Evolutionary conservation across 345 rosid species (phyloP).

Genomic region (Gossypium herbaceum): DNA sequence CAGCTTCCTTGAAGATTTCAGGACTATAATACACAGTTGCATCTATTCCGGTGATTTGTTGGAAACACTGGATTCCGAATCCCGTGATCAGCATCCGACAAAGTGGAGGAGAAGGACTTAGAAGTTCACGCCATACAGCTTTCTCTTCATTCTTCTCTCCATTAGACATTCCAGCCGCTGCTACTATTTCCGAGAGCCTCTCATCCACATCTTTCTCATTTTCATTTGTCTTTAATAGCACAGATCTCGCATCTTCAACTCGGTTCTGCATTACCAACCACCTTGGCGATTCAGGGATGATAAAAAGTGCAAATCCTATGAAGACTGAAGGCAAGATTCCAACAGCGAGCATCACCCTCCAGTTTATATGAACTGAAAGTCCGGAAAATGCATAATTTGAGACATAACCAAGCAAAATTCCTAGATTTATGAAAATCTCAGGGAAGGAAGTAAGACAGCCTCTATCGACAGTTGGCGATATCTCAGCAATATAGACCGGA

Average conservation of each 20-base stretch:
- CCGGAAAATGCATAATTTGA: conserved; percentile 80
- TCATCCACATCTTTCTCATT: conserved; percentile 67
- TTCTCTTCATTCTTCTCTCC: conserved; percentile 41
- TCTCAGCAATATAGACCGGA: conserved; percentile 86
- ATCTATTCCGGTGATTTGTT: conserved; percentile 64
- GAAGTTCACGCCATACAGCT: conserved; percentile 71
- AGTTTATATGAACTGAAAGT: conserved; percentile 58
- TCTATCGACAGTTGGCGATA: conserved; percentile 61
- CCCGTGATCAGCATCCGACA: conserved; percentile 67
- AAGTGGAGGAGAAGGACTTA: conserved; percentile 65
- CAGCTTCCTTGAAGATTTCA: conserved; percentile 48
- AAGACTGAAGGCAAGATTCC: conserved; percentile 78
- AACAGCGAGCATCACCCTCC: conserved; percentile 93
- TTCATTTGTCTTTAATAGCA: conserved; percentile 73
- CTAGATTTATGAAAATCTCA: conserved; percentile 75
- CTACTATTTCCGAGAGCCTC: conserved; percentile 68
- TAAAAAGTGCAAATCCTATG: conserved; percentile 66
- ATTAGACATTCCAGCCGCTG: conserved; percentile 53
- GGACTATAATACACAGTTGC: conserved; percentile 77
- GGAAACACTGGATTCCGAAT: conserved; percentile 83
- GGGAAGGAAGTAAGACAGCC: conserved; percentile 88
- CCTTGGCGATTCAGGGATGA: conserved; percentile 95
- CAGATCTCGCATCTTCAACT: conserved; percentile 67
- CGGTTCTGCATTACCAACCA: conserved; percentile 84
- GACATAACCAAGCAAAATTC: conserved; percentile 87